These are phyloP conservation scores for Cladophialophora bantiana DNA, from an alignment of 2,329 filamentous ascomycete species.

Conservation along the genomic window DNA sequence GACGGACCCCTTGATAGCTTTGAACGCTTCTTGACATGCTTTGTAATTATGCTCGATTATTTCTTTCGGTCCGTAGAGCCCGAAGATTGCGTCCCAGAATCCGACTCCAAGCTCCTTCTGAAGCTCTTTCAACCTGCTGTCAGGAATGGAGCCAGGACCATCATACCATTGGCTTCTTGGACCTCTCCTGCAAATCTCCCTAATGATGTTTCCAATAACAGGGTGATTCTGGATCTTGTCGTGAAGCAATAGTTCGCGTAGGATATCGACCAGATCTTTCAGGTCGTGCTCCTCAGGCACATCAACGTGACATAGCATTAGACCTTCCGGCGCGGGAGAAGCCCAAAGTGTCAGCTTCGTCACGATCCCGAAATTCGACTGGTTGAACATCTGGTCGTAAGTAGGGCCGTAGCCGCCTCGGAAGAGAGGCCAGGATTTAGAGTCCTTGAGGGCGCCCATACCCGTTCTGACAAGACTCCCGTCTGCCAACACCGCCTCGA, in stretches of 20 bases:
- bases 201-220: background rate
- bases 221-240: slow-evolving; percentile 51
- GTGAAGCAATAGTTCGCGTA: slow-evolving; percentile 55
- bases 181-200: slow-evolving; percentile 50
- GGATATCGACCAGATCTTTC: slow-evolving; percentile 46
- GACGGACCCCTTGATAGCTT: slow-evolving; percentile 39
- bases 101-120: background rate
- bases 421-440: slow-evolving; percentile 53
- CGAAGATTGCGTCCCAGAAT: background rate
- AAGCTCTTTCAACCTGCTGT: background rate
- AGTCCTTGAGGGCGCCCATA: slow-evolving; percentile 46
- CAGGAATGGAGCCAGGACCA: background rate
- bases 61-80: background rate
- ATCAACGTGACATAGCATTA: background rate
- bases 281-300: background rate
- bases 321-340: background rate
- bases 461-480: slow-evolving; percentile 50
- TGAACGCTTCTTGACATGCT: background rate
- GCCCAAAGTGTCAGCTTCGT: slow-evolving; percentile 41
- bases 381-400: slow-evolving; percentile 56
- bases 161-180: slow-evolving; percentile 49
- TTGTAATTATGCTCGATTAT: background rate
- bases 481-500: slow-evolving; percentile 54
- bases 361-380: slow-evolving; percentile 57
- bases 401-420: background rate